Evolutionary conservation across 441 rosid species (phyloP).

Genomic region (Omphalea diandra): DNA sequence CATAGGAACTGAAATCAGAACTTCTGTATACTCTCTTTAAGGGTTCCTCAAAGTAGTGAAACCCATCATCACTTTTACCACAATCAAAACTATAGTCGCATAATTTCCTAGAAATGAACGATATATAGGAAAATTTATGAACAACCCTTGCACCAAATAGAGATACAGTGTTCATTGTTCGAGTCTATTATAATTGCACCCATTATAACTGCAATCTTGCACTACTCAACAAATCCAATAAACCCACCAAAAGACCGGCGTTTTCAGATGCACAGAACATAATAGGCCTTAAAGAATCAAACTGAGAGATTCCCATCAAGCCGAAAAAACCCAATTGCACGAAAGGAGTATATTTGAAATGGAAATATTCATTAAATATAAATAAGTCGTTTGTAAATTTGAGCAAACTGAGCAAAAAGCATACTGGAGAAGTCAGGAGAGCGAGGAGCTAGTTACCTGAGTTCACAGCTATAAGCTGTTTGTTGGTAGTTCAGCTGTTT

Average conservation of each 20-base stretch:
- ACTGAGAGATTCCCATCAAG: slow-evolving; percentile 39
- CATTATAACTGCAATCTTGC: slow-evolving; percentile 35
- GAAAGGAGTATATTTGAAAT: not conserved
- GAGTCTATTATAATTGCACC: slow-evolving; percentile 26
- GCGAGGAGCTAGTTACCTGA: slow-evolving; percentile 22
- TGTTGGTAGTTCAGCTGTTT: not conserved
- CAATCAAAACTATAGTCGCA: slow-evolving; percentile 36
- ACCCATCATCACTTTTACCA: slow-evolving; percentile 38
- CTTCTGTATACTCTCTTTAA: slow-evolving; percentile 43
- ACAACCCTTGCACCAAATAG: slow-evolving; percentile 38
- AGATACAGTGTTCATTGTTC: slow-evolving; percentile 52
- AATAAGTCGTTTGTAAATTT: not conserved
- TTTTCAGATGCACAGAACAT: slow-evolving; percentile 13
- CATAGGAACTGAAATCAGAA: slow-evolving; percentile 33
- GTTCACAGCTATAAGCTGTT: not conserved
- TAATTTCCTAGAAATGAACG: slow-evolving; percentile 41
- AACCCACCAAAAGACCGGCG: slow-evolving; percentile 16
- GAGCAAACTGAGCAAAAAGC: not conserved
- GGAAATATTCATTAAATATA: slow-evolving; percentile 1
- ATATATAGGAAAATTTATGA: slow-evolving; percentile 37
- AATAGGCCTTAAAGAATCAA: slow-evolving; percentile 1
- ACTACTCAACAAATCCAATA: slow-evolving; percentile 24
- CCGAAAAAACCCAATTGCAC: slow-evolving; percentile 17
- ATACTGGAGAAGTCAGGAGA: not conserved
- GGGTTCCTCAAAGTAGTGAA: slow-evolving; percentile 52